phyloP scores from a whole-genome alignment of 2,329 filamentous ascomycete genomes.

The Penicillium nordicum region DNA sequence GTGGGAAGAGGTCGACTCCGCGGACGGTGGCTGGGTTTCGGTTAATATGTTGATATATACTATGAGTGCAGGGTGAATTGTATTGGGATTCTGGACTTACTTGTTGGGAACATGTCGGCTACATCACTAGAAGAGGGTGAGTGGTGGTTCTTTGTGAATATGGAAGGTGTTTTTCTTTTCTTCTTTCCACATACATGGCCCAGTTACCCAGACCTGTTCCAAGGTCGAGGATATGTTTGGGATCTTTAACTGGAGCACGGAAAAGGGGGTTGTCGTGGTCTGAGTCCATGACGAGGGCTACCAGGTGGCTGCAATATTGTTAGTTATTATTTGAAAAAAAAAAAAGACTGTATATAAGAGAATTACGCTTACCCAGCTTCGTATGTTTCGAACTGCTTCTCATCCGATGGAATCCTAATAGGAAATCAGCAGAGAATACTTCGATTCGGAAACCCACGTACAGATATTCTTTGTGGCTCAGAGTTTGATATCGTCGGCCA shows the following conservation, averaged over 20 bases:
- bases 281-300: conserved; percentile 14
- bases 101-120: conserved; percentile 19
- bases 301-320: conserved; percentile 9
- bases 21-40: conserved; percentile 12
- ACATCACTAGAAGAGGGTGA: conserved; percentile 14
- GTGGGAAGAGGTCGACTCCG: conserved; percentile 27
- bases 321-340: background rate
- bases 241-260: conserved; percentile 8
- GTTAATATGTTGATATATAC: background rate
- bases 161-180: background rate
- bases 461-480: conserved; percentile 19
- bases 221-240: conserved; percentile 7
- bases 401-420: conserved; percentile 14
- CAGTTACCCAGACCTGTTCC: conserved; percentile 6
- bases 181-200: conserved; percentile 6
- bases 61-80: too few relatives aligned
- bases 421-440: background rate
- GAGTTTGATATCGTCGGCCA: conserved; percentile 23
- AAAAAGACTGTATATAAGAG: background rate
- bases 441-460: background rate
- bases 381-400: conserved; percentile 16
- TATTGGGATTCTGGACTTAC: background rate
- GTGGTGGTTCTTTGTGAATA: background rate
- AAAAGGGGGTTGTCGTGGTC: conserved; percentile 13
- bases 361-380: conserved; percentile 13